A percentile compares a stretch with the other conserved stretches of the same genome.
Evolutionary conservation across 306 rosid species (phyloP).

Genomic region (Castanea crenata): DNA sequence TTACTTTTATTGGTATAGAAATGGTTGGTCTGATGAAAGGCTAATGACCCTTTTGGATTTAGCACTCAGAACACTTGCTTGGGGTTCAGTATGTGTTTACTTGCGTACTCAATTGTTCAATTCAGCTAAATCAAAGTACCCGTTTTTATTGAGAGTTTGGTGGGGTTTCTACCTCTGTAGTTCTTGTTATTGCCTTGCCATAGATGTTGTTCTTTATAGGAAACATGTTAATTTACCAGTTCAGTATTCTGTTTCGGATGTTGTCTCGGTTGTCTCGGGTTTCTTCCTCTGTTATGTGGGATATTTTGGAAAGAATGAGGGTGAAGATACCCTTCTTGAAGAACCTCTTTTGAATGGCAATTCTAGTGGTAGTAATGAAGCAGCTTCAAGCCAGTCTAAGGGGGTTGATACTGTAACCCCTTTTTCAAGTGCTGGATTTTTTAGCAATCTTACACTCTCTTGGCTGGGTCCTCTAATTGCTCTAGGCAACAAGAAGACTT

Average conservation of each 20-base stretch:
- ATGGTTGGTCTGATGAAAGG: conserved; percentile 35
- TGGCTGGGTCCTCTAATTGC: conserved; percentile 34
- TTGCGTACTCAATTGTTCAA: not conserved
- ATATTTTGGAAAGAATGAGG: not conserved
- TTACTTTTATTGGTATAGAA: conserved; percentile 30
- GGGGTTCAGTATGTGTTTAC: not conserved
- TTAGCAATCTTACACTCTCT: conserved; percentile 28
- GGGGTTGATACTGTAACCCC: conserved; percentile 26
- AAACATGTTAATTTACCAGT: not conserved
- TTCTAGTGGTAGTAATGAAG: not conserved
- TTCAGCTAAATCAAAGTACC: not conserved
- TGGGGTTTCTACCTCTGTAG: not conserved
- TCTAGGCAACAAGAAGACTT: conserved; percentile 26
- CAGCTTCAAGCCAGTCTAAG: conserved; percentile 3
- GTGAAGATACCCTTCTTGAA: not conserved
- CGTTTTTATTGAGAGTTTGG: not conserved
- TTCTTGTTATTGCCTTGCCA: not conserved
- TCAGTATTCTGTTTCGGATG: conserved; percentile 19
- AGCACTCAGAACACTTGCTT: conserved; percentile 21
- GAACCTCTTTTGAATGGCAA: conserved; percentile 9
- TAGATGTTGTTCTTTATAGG: conserved; percentile 12
- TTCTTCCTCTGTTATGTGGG: conserved; percentile 21
- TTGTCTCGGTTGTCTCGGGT: conserved; percentile 1
- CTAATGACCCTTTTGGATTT: conserved; percentile 40
- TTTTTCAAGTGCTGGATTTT: conserved; percentile 32